phyloP scores from a whole-genome alignment of 805 yeast genomes.

The Starmerella stellata region DNA sequence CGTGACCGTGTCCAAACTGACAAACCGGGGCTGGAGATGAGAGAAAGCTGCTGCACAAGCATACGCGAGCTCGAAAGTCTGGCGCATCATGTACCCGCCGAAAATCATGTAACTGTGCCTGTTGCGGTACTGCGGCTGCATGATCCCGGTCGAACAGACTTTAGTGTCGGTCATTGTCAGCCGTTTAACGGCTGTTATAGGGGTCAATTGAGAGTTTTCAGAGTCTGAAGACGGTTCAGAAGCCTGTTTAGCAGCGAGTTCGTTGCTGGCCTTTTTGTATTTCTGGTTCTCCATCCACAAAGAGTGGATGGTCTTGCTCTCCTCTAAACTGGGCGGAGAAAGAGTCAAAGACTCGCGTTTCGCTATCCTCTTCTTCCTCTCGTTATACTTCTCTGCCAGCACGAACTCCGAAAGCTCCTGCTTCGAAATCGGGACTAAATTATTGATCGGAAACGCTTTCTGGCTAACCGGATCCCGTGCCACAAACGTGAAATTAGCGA shows the following conservation, averaged over 20 bases:
- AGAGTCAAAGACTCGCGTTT: conserved; percentile 40
- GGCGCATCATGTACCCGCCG: conserved; percentile 86
- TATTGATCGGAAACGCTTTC: conserved; percentile 70
- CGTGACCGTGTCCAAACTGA: conserved; percentile 76
- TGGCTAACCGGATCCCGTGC: conserved; percentile 91
- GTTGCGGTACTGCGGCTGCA: conserved; percentile 95
- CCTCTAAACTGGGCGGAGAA: conserved; percentile 60
- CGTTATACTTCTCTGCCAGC: conserved; percentile 77
- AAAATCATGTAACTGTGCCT: conserved; percentile 87
- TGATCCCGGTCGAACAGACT: conserved; percentile 59
- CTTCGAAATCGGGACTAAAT: conserved; percentile 55
- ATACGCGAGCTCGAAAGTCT: conserved; percentile 83
- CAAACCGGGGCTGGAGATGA: conserved; percentile 69
- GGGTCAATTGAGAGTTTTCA: conserved; percentile 19
- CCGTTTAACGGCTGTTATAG: conserved; percentile 40
- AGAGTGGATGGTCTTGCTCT: conserved; percentile 55
- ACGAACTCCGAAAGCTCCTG: conserved; percentile 67
- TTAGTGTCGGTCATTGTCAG: conserved; percentile 54
- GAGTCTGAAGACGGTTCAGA: conserved; percentile 19
- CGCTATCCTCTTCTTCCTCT: conserved; percentile 66
- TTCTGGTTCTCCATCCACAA: conserved; percentile 34
- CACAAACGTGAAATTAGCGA: conserved; percentile 87
- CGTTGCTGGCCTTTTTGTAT: neutral
- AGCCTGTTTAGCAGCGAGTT: neutral
- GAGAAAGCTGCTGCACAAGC: conserved; percentile 83